Conservation (phyloP, 164 flowering plant genomes). For the Dillenia turbinata region DNA sequence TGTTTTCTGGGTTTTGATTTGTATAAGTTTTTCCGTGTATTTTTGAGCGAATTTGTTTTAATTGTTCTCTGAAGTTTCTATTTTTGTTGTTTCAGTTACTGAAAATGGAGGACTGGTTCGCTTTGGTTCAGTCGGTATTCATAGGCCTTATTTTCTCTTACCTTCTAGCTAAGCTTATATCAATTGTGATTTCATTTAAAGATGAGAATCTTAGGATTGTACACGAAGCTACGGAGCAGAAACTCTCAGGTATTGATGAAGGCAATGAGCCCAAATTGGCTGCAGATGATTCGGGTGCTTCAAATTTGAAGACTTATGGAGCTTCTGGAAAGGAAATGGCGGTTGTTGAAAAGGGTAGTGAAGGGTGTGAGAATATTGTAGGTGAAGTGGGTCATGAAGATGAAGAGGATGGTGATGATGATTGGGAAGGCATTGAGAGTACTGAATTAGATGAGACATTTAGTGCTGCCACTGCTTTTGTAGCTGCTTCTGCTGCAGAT, state of each 20-base stretch:
- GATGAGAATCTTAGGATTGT: slow-evolving; percentile 48
- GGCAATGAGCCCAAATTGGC: background rate
- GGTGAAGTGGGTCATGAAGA: slow-evolving; percentile 11
- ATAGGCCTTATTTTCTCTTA: slow-evolving; percentile 77
- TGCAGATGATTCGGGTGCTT: background rate
- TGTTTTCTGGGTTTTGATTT: background rate
- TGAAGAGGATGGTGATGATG: slow-evolving; percentile 56
- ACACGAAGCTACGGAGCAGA: slow-evolving; percentile 4
- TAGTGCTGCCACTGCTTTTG: slow-evolving; percentile 93
- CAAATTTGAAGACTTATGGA: slow-evolving; percentile 4
- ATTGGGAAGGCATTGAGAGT: slow-evolving; percentile 98
- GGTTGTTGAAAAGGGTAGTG: slow-evolving; percentile 28
- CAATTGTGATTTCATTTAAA: slow-evolving; percentile 62
- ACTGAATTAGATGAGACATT: slow-evolving; percentile 89
- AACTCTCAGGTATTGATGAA: background rate
- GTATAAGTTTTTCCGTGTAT: background rate
- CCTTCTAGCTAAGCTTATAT: slow-evolving; percentile 83
- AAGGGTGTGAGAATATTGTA: slow-evolving; percentile 21
- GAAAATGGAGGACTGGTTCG: slow-evolving; percentile 67
- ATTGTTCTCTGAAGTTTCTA: background rate
- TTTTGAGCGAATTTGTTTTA: background rate
- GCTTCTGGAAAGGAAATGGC: slow-evolving; percentile 2
- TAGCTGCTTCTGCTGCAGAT: slow-evolving; percentile 86
- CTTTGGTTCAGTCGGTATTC: slow-evolving; percentile 55
- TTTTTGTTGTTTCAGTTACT: too few species aligned